Conservation (phyloP, 2,329 filamentous ascomycete species). For the Aspergillus sp. region DNA sequence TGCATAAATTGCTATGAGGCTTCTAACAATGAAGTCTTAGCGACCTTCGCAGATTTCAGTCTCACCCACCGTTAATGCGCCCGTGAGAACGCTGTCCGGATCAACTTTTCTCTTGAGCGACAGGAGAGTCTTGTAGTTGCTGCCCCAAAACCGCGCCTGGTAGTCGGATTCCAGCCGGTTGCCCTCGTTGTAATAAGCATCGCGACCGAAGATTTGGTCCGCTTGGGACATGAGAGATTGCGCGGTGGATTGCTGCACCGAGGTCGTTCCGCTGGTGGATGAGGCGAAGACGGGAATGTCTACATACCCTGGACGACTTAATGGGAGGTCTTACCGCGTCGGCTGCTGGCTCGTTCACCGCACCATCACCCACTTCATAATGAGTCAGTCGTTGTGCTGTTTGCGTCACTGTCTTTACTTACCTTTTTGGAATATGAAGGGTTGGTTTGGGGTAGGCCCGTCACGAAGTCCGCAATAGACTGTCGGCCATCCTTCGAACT, state of each 20-base stretch:
- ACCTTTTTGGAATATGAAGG: not conserved
- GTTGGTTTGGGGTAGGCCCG: not conserved
- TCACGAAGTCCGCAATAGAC: not conserved
- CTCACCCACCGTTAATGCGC: not conserved
- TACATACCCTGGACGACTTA: not conserved
- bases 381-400: not conserved
- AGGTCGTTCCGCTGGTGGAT: not conserved
- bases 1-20: too few species aligned
- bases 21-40: not conserved
- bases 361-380: not conserved
- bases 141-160: not conserved
- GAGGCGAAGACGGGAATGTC: not conserved
- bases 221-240: not conserved
- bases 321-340: not conserved
- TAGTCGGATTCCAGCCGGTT: not conserved
- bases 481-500: not conserved
- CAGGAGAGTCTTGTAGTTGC: not conserved
- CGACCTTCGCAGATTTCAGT: not conserved
- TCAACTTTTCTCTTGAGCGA: not conserved
- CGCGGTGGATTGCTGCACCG: not conserved
- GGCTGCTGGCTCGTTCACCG: not conserved
- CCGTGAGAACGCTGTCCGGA: not conserved
- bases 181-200: not conserved
- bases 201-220: not conserved
- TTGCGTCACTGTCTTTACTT: not conserved